phyloP scores from a whole-genome alignment of 2,329 filamentous ascomycete species.

The Lojkania enalia region DNA sequence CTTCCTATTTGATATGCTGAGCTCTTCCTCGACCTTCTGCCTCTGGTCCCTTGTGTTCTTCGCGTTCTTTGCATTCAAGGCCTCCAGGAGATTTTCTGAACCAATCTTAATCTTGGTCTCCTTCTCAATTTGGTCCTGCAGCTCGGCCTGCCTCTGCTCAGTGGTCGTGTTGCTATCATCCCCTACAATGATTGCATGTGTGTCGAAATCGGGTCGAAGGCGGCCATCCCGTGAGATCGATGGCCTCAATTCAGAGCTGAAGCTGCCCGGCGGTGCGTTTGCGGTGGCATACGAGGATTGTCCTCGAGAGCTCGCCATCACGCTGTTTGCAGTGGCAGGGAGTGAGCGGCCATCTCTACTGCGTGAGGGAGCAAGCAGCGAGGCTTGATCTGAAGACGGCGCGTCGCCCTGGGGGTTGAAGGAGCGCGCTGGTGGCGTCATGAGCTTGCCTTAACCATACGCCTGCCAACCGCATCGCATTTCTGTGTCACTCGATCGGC shows the following conservation, averaged over 20 bases:
- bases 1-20: conserved; percentile 82
- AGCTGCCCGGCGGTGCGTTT: conserved; percentile 72
- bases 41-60: conserved; percentile 82
- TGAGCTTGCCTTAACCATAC: conserved; percentile 46
- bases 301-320: conserved; percentile 66
- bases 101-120: conserved; percentile 98
- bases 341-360: conserved; percentile 60
- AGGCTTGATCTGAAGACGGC: conserved; percentile 40
- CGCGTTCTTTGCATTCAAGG: conserved; percentile 88
- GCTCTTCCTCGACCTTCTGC: conserved; percentile 70
- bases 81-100: conserved; percentile 96
- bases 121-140: conserved; percentile 86
- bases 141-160: conserved; percentile 73
- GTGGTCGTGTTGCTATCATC: conserved; percentile 64
- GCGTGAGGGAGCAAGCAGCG: conserved; percentile 49
- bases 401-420: conserved; percentile 44
- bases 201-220: conserved; percentile 59
- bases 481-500: conserved; percentile 27
- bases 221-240: conserved; percentile 67
- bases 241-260: conserved; percentile 83
- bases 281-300: conserved; percentile 70
- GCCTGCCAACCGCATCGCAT: conserved; percentile 44
- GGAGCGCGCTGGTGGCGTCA: conserved; percentile 48
- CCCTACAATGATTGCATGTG: conserved; percentile 56
- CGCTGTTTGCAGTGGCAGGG: conserved; percentile 53